Conservation (phyloP, 164 flowering plant species). For the Protea cynaroides region DNA sequence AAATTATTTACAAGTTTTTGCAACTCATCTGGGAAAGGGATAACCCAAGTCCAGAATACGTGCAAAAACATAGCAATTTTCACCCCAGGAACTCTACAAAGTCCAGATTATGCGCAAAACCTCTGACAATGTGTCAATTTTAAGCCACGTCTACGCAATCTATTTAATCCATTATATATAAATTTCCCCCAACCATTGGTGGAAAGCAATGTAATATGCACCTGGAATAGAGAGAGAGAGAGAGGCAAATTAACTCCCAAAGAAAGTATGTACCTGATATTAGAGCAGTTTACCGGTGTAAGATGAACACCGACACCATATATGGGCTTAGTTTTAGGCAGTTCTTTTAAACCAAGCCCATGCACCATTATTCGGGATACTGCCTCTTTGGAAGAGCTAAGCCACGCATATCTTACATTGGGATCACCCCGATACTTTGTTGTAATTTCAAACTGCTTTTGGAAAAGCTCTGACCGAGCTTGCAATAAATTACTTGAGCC, state of each 20-base stretch:
- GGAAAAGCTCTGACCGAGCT: slow-evolving; percentile 52
- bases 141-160: too few species aligned
- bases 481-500: slow-evolving; percentile 26
- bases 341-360: slow-evolving; percentile 51
- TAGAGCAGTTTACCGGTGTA: slow-evolving; percentile 37
- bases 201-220: too few species aligned
- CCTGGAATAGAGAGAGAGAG: too few species aligned
- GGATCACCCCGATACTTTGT: slow-evolving; percentile 60
- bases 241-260: too few species aligned
- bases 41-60: too few species aligned
- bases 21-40: too few species aligned
- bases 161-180: not conserved
- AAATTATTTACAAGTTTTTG: too few species aligned
- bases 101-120: too few species aligned
- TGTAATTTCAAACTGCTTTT: slow-evolving; percentile 70
- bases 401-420: slow-evolving; percentile 84
- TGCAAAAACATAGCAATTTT: too few species aligned
- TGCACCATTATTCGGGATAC: slow-evolving; percentile 41
- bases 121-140: too few species aligned
- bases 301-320: slow-evolving; percentile 80
- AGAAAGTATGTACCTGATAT: slow-evolving; percentile 44
- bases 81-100: too few species aligned
- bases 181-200: too few species aligned
- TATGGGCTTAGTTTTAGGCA: slow-evolving; percentile 24
- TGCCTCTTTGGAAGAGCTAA: slow-evolving; percentile 48